Evolutionary conservation across 768 basidiomycete genomes (phyloP), one percentile per base, ranked within the genome.

Genomic region (Pleurotus giganteus): DNA sequence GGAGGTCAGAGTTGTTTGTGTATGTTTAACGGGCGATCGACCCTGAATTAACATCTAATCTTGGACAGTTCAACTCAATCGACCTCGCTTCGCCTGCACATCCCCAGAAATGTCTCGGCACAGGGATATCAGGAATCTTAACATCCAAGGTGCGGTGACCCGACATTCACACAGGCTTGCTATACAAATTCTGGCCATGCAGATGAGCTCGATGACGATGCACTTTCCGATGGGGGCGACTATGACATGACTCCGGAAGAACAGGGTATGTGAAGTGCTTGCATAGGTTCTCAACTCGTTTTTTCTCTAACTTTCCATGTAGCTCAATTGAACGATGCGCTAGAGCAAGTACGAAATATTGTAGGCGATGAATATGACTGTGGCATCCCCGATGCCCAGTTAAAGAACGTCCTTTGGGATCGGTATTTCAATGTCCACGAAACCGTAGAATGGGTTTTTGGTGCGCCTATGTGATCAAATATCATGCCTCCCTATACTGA

Each of bases 201-300:
- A 94, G 95, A 86, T 67, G 94, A 93, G 71, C 78, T 95, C 60
- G 87, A 94, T 43, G 94, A 95, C 61, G 85, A 86, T 60, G 84
- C 82, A 11, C 70, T 91, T 47, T 88, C 85, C 19, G 88, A 91
- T 63, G 89, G 83, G 32, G 86, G 78, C n/a, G 88, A 86, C 39
- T 86, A 86, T 43, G 85, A 88, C 24, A 79, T 95, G 74, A 87
- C 88, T n/a, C 76, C 82, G 36, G 90, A 94, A 57, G 84, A 98
- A 61, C 82, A 87, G 69, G 86, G 94, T 93, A 62, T 46, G 63
- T 43, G 15, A 9, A 26, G 21, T 47, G 6, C 31, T 37, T 17
- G 23, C n/a, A n/a, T n/a, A 13, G 29, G 71, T 63, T 27, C 46
- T 27, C 42, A 46, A 31, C 17, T 34, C 26, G 31, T 37, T 36